Base-by-base conservation (phyloP, 2,329 filamentous ascomycete species). In the Hymenoscyphus fraxineus region DNA sequence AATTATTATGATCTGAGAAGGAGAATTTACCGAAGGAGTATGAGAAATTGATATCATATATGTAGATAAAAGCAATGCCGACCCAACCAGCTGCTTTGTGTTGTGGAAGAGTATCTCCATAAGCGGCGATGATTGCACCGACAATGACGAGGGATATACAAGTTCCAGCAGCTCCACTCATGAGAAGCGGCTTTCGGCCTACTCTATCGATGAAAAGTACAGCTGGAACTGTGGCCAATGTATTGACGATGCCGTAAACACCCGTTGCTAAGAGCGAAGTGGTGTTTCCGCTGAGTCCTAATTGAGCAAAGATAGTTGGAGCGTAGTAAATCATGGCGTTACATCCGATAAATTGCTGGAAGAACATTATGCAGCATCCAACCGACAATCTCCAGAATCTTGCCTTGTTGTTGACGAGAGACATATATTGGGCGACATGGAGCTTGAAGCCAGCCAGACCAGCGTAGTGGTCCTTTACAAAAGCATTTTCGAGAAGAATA, bases 201-300 rank as follows among this genome's bases (percentile, higher is more conserved):
- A 72, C 61, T 40, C 63, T 67, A 41, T 72, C 71, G 40, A 72
- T 71, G 47, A 75, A 65, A 54, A 79, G 67, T 1, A 74, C 68
- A 0, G 78, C 77, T 0, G 78, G 78, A 0, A 80, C 62, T 0
- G 78, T 79, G 15, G 73, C 74, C 22, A 86, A 71, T 55, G 79
- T 81, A 76, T 84, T 84, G 6, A 83, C 80, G 38, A 86, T 82
- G 16, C 84, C 84, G 22, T 83, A 82, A 0, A 87, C 83, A 6
- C 84, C 85, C 0, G 84, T 86, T 0, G 84, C 84, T 13, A 86
- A 75, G 0, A 87, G 77, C 0, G 78, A 79, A 2, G 74, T 78
- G 55, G 81, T 80, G 65, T 78, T 81, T 1, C 75, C 74, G 1
- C 73, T 75, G 13, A 82, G 69, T 5, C 80, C 80, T 0, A 83